A percentile compares a stretch with the other conserved stretches of the same genome.
Evolutionary conservation across 257 asterid genomes (phyloP).

Genomic region (Fraxinus anomala): DNA sequence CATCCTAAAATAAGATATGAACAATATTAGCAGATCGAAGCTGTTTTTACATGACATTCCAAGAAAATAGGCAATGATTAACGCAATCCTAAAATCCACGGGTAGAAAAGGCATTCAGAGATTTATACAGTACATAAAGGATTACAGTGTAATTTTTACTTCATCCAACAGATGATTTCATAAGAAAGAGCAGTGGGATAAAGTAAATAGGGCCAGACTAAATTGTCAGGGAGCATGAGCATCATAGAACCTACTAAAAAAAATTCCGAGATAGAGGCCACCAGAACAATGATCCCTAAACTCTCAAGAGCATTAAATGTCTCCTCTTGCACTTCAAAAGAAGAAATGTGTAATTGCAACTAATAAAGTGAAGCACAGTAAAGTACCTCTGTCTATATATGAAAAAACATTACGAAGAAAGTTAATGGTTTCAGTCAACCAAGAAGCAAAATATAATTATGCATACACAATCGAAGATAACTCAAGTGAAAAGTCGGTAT

Average conservation of each 20-base stretch:
- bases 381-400: background rate
- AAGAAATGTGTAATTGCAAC: background rate
- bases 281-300: background rate
- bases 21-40: constrained; percentile 22
- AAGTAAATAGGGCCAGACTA: background rate
- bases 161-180: background rate
- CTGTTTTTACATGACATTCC: background rate
- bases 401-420: background rate
- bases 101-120: background rate
- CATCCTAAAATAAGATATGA: constrained; percentile 55
- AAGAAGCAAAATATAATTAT: background rate
- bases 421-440: background rate
- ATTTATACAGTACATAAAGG: background rate
- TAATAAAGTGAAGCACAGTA: background rate
- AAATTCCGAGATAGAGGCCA: background rate
- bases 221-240: background rate
- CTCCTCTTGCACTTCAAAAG: background rate
- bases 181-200: background rate
- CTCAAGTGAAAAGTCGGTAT: background rate
- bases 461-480: background rate
- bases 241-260: background rate
- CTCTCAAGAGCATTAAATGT: background rate
- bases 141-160: background rate
- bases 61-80: background rate
- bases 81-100: background rate